Conservation (phyloP, 345 rosid genomes). For the Eucalyptus fibrosa region DNA sequence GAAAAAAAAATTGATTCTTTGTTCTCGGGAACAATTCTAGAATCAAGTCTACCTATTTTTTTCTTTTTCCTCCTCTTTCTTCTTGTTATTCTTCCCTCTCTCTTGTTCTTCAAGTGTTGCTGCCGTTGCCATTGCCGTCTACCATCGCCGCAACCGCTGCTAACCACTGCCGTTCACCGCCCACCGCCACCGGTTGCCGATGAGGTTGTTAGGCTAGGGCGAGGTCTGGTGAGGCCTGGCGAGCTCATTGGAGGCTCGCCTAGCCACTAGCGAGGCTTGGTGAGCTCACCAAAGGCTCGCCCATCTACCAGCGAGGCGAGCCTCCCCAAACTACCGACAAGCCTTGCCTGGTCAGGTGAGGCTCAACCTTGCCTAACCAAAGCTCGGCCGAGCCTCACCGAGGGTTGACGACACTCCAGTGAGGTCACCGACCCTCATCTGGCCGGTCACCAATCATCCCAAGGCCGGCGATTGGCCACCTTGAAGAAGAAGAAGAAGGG, state of each 20-base stretch:
- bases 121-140: too few species aligned
- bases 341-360: too few species aligned
- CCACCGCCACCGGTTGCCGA: rapidly evolving
- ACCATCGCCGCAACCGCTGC: rapidly evolving
- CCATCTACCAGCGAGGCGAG: rapidly evolving
- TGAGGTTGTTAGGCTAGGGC: rapidly evolving
- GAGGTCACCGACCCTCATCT: rapidly evolving
- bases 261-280: rapidly evolving
- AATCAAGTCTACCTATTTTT: too few species aligned
- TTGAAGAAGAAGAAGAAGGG: too few species aligned
- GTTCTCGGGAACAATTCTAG: rapidly evolving
- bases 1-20: too few species aligned
- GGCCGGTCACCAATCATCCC: rapidly evolving
- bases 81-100: too few species aligned
- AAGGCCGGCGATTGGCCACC: too few species aligned
- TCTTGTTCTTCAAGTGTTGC: too few species aligned
- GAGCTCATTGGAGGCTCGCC: too few species aligned
- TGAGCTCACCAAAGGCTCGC: too few species aligned
- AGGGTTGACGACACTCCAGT: rapidly evolving
- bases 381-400: rapidly evolving
- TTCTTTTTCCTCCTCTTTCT: too few species aligned
- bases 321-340: rapidly evolving
- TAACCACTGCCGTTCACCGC: rapidly evolving
- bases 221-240: rapidly evolving
- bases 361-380: too few species aligned